Evolutionary conservation across 306 rosid genomes (phyloP).

Genomic region (Psophocarpus tetragonolobus): DNA sequence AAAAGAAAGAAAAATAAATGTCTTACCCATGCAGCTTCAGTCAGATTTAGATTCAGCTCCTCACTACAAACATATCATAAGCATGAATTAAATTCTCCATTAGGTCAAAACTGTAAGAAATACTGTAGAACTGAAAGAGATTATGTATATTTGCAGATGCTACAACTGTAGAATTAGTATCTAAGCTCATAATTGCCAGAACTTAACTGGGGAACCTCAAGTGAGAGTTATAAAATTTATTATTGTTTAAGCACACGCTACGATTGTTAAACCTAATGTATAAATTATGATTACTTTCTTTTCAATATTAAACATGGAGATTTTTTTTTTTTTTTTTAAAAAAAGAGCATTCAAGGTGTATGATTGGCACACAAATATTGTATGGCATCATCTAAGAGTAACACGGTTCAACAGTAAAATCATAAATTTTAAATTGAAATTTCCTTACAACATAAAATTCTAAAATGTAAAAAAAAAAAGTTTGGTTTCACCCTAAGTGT

Average conservation of each 20-base stretch:
- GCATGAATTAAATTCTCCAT: slow-evolving; percentile 37
- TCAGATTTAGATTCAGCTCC: slow-evolving; percentile 86
- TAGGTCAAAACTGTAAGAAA: slow-evolving; percentile 25
- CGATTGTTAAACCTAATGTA: neutral
- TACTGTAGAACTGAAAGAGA: neutral
- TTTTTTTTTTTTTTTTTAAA: neutral
- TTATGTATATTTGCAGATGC: too few species aligned
- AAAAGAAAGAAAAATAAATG: slow-evolving; percentile 1
- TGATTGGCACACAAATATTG: neutral
- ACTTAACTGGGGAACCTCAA: neutral
- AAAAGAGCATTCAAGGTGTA: neutral
- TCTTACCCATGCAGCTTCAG: slow-evolving; percentile 97
- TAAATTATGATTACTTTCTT: neutral
- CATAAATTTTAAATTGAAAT: slow-evolving; percentile 10
- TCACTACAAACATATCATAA: slow-evolving; percentile 64
- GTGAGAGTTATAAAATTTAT: neutral
- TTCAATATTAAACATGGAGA: neutral
- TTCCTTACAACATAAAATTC: neutral
- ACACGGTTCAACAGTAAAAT: neutral
- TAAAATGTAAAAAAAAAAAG: neutral
- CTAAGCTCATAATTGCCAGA: slow-evolving; percentile 17
- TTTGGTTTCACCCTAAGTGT: neutral
- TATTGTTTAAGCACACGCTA: neutral
- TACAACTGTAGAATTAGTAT: too few species aligned
- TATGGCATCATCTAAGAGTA: neutral